Percentiles rank a stretch among this genome's conserved stretches.
These are phyloP conservation scores for Hemisphaericaspora lyxosophila DNA, from an alignment of 1,139 yeast species.

Conservation along the genomic window DNA sequence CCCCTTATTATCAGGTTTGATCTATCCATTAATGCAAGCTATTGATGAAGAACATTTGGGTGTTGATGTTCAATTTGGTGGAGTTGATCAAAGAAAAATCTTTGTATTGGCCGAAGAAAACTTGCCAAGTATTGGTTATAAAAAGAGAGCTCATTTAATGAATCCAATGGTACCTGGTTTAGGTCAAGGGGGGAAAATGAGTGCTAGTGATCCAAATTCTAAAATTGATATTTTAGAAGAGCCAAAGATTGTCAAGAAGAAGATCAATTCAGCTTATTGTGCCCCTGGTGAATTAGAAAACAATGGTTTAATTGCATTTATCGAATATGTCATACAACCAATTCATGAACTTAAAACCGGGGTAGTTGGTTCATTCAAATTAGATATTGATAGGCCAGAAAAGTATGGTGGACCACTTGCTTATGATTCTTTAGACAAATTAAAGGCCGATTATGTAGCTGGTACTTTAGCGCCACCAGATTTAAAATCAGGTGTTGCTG, in stretches of 20 bases:
- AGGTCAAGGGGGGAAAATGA: slow-evolving; percentile 97
- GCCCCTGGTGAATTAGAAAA: slow-evolving; percentile 92
- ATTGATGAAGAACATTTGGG: slow-evolving; percentile 89
- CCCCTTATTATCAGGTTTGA: slow-evolving; percentile 89
- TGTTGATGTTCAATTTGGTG: slow-evolving; percentile 96
- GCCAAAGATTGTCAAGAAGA: slow-evolving; percentile 84
- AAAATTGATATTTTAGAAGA: slow-evolving; percentile 91
- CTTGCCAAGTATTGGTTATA: slow-evolving; percentile 82
- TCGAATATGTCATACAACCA: slow-evolving; percentile 83
- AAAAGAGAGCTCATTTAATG: slow-evolving; percentile 97
- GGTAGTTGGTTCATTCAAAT: slow-evolving; percentile 55
- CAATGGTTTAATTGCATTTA: slow-evolving; percentile 85
- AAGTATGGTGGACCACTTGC: slow-evolving; percentile 92
- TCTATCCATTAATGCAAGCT: slow-evolving; percentile 98
- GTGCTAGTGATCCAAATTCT: slow-evolving; percentile 97
- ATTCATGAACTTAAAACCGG: slow-evolving; percentile 70
- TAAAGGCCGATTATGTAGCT: slow-evolving; percentile 69
- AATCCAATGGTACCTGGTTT: slow-evolving; percentile 98
- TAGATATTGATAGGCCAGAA: slow-evolving; percentile 87
- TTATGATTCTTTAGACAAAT: slow-evolving; percentile 64
- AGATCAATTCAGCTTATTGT: slow-evolving; percentile 89
- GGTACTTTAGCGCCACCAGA: slow-evolving; percentile 88
- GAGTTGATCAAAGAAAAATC: slow-evolving; percentile 98
- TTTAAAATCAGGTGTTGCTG: slow-evolving; percentile 88
- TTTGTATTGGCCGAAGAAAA: slow-evolving; percentile 96